phyloP scores from a whole-genome alignment of 208 protist species.

The Leishmania arabica region DNA sequence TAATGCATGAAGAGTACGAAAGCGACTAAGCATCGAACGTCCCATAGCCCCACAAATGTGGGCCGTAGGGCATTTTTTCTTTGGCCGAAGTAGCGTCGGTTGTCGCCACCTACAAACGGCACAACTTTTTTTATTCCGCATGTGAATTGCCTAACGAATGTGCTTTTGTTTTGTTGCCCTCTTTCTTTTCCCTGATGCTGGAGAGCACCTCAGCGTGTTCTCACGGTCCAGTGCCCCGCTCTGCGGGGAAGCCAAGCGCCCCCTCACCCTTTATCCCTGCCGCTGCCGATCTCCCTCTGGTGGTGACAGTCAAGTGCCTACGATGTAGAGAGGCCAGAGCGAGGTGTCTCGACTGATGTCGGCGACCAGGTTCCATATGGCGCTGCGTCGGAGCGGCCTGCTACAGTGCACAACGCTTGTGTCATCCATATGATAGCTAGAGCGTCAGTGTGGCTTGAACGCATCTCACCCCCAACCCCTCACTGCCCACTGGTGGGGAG shows the following conservation, averaged over 20 bases:
- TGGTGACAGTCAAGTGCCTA: background rate
- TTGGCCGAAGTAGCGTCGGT: no score
- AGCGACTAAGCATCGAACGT: background rate
- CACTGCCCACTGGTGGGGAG: background rate
- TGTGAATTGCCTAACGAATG: background rate
- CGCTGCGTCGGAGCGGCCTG: background rate
- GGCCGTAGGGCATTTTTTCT: background rate
- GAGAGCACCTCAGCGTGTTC: background rate
- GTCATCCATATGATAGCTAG: background rate
- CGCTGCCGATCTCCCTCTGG: background rate
- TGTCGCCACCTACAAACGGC: background rate
- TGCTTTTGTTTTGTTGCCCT: background rate
- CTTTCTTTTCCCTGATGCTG: background rate
- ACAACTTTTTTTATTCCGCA: background rate
- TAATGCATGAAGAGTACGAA: conserved; percentile 17
- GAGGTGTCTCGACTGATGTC: background rate
- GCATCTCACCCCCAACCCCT: background rate
- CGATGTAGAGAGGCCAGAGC: background rate
- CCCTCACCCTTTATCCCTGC: background rate
- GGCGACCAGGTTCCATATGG: background rate
- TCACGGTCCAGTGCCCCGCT: background rate
- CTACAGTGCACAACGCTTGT: background rate
- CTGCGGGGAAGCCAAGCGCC: no score
- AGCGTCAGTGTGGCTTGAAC: background rate
- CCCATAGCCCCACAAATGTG: background rate